Evolutionary conservation across 805 yeast species (phyloP).

Genomic region (Yarrowia sp.): DNA sequence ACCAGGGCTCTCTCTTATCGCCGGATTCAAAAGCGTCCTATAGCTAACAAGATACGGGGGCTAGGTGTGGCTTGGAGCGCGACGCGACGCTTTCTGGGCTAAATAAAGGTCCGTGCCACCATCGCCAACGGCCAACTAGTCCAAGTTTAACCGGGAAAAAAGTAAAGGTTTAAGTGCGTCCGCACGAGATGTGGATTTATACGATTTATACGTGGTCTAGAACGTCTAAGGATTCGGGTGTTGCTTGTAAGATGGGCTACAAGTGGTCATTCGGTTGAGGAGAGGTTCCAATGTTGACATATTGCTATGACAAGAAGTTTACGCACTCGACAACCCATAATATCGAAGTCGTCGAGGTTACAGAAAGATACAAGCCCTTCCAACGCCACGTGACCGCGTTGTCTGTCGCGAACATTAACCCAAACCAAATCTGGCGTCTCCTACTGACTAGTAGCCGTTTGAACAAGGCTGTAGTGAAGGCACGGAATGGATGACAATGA

Average conservation of each 20-base stretch:
- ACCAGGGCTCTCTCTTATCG: not conserved
- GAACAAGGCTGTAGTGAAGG: not conserved
- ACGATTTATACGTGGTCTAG: not conserved
- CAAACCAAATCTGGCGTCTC: slow-evolving; percentile 10
- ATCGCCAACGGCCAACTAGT: slow-evolving; percentile 1
- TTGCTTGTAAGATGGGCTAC: no score
- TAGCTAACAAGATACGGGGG: no score
- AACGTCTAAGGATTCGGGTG: no score
- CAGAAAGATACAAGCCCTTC: no score
- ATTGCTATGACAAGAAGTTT: no score
- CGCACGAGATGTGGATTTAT: not conserved
- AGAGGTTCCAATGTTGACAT: no score
- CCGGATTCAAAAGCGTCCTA: not conserved
- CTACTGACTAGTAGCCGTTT: not conserved
- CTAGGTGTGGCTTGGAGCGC: no score
- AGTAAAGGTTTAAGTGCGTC: not conserved
- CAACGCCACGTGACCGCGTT: not conserved
- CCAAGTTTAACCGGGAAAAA: not conserved
- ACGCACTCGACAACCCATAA: not conserved
- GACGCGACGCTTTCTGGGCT: not conserved
- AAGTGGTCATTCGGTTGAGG: no score
- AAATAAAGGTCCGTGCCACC: not conserved
- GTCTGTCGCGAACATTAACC: not conserved
- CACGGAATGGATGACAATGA: not conserved
- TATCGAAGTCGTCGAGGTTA: no score